Evolutionary conservation across 306 rosid genomes (phyloP).

Genomic region (Casuarina equisetifolia): DNA sequence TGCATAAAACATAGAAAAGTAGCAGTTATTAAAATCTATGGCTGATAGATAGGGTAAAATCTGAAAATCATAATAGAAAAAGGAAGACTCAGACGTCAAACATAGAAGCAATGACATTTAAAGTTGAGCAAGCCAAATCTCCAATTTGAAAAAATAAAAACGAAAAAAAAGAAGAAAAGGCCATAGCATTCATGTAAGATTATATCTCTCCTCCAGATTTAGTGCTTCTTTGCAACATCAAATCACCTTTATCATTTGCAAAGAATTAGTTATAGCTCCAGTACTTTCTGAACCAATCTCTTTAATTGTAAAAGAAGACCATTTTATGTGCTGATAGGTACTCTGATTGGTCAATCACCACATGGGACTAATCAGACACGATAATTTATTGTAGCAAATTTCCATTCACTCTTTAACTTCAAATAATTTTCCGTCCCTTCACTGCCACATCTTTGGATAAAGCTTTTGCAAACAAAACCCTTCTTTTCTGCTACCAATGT

Average conservation of each 20-base stretch:
- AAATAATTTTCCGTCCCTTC: not conserved
- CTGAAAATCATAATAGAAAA: not conserved
- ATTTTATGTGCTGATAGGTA: not conserved
- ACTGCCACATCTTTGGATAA: not conserved
- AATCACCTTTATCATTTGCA: not conserved
- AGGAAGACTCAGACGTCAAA: not conserved
- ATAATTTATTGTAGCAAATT: not conserved
- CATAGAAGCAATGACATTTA: not conserved
- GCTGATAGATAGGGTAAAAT: not conserved
- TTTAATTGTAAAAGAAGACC: not conserved
- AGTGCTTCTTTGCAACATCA: not conserved
- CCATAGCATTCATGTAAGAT: not conserved
- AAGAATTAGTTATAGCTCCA: not conserved
- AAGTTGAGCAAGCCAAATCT: not conserved
- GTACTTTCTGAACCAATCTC: not conserved
- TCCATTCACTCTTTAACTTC: not conserved
- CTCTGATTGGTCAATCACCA: not conserved
- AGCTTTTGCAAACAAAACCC: not conserved
- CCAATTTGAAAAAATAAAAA: not conserved
- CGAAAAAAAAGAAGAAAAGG: not conserved
- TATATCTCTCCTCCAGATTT: not conserved
- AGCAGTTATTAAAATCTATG: constrained; percentile 4
- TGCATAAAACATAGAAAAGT: constrained; percentile 33
- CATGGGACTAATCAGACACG: not conserved
- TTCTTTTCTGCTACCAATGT: not conserved